Base-by-base conservation (phyloP, 768 basidiomycete genomes). In the Krasilnikovozyma curviuscula region DNA sequence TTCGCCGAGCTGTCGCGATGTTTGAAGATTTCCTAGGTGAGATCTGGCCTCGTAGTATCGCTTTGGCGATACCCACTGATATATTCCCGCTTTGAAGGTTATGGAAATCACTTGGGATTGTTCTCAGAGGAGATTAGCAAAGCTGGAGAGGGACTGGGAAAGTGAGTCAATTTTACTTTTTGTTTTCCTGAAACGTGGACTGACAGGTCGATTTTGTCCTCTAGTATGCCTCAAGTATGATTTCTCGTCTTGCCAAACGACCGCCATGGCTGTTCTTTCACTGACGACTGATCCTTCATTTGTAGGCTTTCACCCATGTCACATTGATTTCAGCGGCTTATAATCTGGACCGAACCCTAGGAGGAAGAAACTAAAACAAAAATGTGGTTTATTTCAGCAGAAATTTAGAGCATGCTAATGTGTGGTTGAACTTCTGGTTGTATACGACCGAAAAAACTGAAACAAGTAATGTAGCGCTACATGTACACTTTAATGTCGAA, bases 81-180 rank as follows among this genome's bases (percentile, higher is more conserved):
- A 39, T 21, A 24, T 7, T 52, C 80, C 77, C 79, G 81, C 62
- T 83, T 83, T 62, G 59, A 81, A 44, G 70, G 81, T 37, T 86
- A 82, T 61, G 74, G 78, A 5, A 89, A 89, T 62, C 85, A 91
- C 57, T 77, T 88, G 29, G 83, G 80, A 0, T 65, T 89, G 28
- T 85, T 83, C 61, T 81, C 77, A 0, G 86, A 69, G 44, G 68
- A 69, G 55, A 67, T 69, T 45, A 63, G 60, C 13, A 53, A 63
- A 49, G 76, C 82, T 27, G 84, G 85, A 9, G 83, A 86, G 66
- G 80, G 74, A 19, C 47, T 63, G n/a, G 63, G 78, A 81, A 54
- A 47, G 74, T 67, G 5, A 46, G n/a, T n/a, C n/a, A n/a, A n/a
- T n/a, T n/a, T n/a, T n/a, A n/a, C n/a, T n/a, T n/a, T n/a, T n/a